phyloP scores from a whole-genome alignment of 2,329 filamentous ascomycete genomes.

The Xylariaceae sp. region DNA sequence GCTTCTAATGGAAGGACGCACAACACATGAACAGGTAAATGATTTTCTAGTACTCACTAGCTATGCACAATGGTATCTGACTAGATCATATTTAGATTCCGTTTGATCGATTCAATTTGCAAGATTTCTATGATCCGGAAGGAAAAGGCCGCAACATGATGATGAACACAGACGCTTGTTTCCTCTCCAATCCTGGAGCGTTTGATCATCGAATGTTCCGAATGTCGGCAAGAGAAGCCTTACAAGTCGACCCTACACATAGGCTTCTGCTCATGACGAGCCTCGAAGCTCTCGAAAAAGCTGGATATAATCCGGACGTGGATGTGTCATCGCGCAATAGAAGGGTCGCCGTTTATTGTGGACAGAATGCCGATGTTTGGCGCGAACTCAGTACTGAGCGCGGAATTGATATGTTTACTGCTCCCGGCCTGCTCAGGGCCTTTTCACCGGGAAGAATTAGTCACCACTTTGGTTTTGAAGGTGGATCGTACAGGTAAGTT shows the following conservation, averaged over 20 bases:
- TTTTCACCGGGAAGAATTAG: constrained; percentile 26
- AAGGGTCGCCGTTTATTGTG: constrained; percentile 35
- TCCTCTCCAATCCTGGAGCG: constrained; percentile 23
- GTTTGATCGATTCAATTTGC: constrained; percentile 21
- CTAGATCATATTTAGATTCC: constrained; percentile 16
- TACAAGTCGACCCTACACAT: constrained; percentile 19
- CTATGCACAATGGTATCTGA: not conserved
- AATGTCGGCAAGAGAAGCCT: constrained; percentile 22
- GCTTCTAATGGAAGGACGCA: constrained; percentile 27
- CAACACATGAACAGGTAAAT: constrained; percentile 27
- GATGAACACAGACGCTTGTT: constrained; percentile 21
- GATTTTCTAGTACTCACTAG: not conserved
- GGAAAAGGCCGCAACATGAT: constrained; percentile 24
- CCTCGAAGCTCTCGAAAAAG: constrained; percentile 26
- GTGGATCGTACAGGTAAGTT: constrained; percentile 23
- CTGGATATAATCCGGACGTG: constrained; percentile 21
- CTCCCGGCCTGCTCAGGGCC: constrained; percentile 12
- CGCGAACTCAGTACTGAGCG: constrained; percentile 30
- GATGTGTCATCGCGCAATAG: constrained; percentile 7
- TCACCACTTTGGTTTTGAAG: constrained; percentile 31
- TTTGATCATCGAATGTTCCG: constrained; percentile 24
- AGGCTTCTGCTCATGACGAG: constrained; percentile 20
- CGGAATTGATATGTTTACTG: constrained; percentile 14
- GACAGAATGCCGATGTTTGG: constrained; percentile 33
- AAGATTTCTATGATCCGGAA: constrained; percentile 24